Base-by-base conservation (phyloP, 139 green algal genomes). In the Dunaliella primolecta region DNA sequence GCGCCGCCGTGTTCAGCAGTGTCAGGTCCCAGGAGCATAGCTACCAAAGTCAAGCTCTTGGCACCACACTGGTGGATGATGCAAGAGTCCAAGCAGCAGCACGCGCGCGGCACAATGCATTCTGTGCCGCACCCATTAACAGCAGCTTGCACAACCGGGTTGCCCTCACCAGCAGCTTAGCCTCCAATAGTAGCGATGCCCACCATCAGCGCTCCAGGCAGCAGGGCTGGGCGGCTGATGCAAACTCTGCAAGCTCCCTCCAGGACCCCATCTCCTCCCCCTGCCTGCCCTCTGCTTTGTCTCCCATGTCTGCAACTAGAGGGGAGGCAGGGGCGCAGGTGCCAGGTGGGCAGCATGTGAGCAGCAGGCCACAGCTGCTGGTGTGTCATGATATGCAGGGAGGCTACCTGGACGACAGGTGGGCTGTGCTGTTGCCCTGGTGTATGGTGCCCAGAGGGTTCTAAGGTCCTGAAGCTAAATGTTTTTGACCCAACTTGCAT, bases 301-400 rank as follows among this genome's bases (percentile, higher is more conserved):
- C 46, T 25, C 46, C 46, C 46, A 64, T n/a, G n/a, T n/a, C n/a
- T 64, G 46, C 46, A 64, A 15, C 46, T 25, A 15, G 46, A 64
- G 46, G 7, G 7, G 46, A 64, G 46, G 46, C 7, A 15, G 7
- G 7, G 46, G 46, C 46, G 46, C 7, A 64, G 7, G 46, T 64
- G 46, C 46, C 15, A 15, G 46, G 15, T 64, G 15, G 7, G 46
- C 46, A 64, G 46, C 7, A 55, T 15, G 7, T 7, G 7, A 64
- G 46, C 46, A 15, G 64, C 82, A 21, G 84, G 31, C 91, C 93
- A 1, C 81, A 89, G 38, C 84, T 98, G 72, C 86, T 98, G 78
- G 91, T 95, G 0, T 98, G 95, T 78, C 95, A 98, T 84, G 95
- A 98, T 80, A 93, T 97, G 89, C 84, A 82, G 36, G 92, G 93